Evolutionary conservation across 106 monocot genomes (phyloP).

Genomic region (Dendrobium huoshanense): DNA sequence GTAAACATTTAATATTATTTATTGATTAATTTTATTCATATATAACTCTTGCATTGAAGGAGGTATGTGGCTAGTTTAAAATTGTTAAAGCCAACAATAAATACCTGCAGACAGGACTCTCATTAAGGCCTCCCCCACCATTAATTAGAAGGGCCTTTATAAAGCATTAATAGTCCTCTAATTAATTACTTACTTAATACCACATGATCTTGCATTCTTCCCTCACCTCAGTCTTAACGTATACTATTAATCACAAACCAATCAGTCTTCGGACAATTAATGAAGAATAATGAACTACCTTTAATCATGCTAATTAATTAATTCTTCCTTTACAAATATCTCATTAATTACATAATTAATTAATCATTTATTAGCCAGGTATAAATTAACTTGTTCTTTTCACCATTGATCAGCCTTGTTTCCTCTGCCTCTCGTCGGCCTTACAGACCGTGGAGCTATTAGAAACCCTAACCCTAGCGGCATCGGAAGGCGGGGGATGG

Average conservation of each 20-base stretch:
- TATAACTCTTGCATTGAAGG: background rate
- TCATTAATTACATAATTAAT: background rate
- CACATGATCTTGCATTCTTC: background rate
- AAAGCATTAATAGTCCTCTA: background rate
- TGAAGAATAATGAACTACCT: background rate
- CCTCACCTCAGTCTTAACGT: background rate
- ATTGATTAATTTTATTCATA: background rate
- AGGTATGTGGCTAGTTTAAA: background rate
- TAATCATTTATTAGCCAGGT: background rate
- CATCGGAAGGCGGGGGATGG: background rate
- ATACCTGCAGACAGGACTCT: background rate
- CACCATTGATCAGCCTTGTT: background rate
- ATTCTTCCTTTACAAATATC: background rate
- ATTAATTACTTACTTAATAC: conserved; percentile 7
- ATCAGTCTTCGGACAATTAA: background rate
- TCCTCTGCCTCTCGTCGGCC: background rate
- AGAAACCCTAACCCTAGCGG: conserved; percentile 1
- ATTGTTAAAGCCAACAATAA: conserved; percentile 1
- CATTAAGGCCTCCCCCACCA: background rate
- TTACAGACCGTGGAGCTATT: background rate
- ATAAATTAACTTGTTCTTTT: background rate
- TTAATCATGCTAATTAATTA: conserved; percentile 1
- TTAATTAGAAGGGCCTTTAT: background rate
- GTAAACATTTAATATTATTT: background rate
- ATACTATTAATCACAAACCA: background rate